Evolutionary conservation across 1,284 basidiomycete species (phyloP), one percentile per base, ranked within the genome.

Genomic region (Pascua sp.): DNA sequence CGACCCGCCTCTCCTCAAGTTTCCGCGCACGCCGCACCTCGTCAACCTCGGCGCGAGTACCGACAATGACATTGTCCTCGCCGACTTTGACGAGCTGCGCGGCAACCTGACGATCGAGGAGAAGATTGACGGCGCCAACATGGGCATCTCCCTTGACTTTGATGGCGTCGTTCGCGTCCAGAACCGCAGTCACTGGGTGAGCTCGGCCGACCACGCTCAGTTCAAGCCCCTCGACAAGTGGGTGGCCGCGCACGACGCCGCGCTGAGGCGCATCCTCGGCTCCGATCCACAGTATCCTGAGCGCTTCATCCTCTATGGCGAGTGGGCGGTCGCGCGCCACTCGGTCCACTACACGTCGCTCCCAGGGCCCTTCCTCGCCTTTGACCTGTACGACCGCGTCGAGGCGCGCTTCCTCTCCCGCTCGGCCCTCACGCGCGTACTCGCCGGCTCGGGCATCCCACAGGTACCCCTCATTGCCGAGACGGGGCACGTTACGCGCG

Each of bases 41-140:
- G 69, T 86, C 48, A 75, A 85, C 63, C 74, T 85, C 7, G 85
- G 84, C 7, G 83, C 83, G 0, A 81, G 80, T 2, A 81, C 82
- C 0, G 65, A 66, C 1, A 84, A 86, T 67, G 84, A 86, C 61
- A 61, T 84, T 11, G 63, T 81, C 39, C 64, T 57, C 16, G 44
- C 44, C 12, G 49, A 46, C 13, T 49, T 55, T 42, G 49, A 50
- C n/a, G 36, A 37, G 18, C n/a, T 59, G 16, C 38, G 16, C 5
- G 61, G 71, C 9, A 64, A 71, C 48, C 75, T 83, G 47, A 73
- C 82, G 16, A 78, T 86, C 63, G 85, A 84, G 4, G 85, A 86
- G 65, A 86, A 86, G 66, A 78, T 86, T 42, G 85, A 86, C 70
- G 85, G 85, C 9, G 84, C 84, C 36, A 86, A 86, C 69, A 82